Conservation (phyloP, 345 rosid species). For the thale cress (Arabidopsis thaliana) region TAIR10.1 NC_003075.7:11186501-11187000, state of each 20-base stretch:
- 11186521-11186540: slow-evolving; percentile 77
- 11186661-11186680: slow-evolving; percentile 74
- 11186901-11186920: slow-evolving; percentile 63
- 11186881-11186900: slow-evolving; percentile 60
- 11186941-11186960: slow-evolving; percentile 10
- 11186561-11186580: slow-evolving; percentile 54
- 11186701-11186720: slow-evolving; percentile 57
- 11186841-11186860: slow-evolving; percentile 73
- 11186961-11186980: slow-evolving; percentile 5
- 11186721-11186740: not conserved
- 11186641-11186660: slow-evolving; percentile 61
- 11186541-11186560: slow-evolving; percentile 60
- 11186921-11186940: slow-evolving; percentile 74
- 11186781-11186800: not conserved
- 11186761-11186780: not conserved
- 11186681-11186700: slow-evolving; percentile 98
- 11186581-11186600: slow-evolving; percentile 77
- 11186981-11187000: not conserved
- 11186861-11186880: slow-evolving; percentile 89
- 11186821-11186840: slow-evolving; percentile 71
- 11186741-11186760: not conserved
- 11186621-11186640: slow-evolving; percentile 70
- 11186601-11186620: slow-evolving; percentile 97
- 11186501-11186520: slow-evolving; percentile 99
- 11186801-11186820: slow-evolving; percentile 83